phyloP scores from a whole-genome alignment of 805 yeast genomes.

The Millerozyma miso region DNA sequence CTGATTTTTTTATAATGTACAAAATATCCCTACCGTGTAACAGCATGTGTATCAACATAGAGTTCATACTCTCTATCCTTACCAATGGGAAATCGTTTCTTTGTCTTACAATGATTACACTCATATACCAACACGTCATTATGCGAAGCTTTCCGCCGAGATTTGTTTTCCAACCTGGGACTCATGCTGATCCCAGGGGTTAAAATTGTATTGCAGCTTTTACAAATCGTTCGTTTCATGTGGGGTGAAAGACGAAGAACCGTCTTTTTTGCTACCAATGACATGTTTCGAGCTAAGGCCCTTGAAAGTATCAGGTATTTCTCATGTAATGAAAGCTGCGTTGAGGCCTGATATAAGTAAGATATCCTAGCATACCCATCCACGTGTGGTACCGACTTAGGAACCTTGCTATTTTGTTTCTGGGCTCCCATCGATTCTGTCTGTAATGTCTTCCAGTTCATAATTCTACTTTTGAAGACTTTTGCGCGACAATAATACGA shows the following conservation, averaged over 20 bases:
- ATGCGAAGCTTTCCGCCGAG: slow-evolving; percentile 23
- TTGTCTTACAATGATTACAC: slow-evolving; percentile 51
- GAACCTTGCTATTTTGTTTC: slow-evolving; percentile 11
- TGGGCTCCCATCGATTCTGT: background rate
- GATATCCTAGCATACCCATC: slow-evolving; percentile 61
- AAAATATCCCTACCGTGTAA: slow-evolving; percentile 2
- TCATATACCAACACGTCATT: slow-evolving; percentile 45
- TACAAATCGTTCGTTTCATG: slow-evolving; percentile 67
- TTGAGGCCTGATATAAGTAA: slow-evolving; percentile 55
- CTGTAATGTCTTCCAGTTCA: slow-evolving; percentile 1
- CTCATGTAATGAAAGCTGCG: slow-evolving; percentile 26
- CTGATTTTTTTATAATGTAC: background rate
- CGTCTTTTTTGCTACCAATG: slow-evolving; percentile 60
- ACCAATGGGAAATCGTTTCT: slow-evolving; percentile 63
- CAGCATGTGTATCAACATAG: slow-evolving; percentile 41
- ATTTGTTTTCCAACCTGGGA: slow-evolving; percentile 38
- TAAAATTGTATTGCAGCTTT: slow-evolving; percentile 52
- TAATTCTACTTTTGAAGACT: background rate
- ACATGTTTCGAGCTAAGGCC: slow-evolving; percentile 50
- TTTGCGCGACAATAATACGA: background rate
- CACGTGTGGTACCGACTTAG: slow-evolving; percentile 43
- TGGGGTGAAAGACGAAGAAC: slow-evolving; percentile 62
- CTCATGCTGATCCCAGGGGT: slow-evolving; percentile 45
- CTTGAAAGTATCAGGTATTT: slow-evolving; percentile 47
- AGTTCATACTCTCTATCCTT: slow-evolving; percentile 43